Evolutionary conservation across 306 rosid species (phyloP), one percentile per base, ranked within the genome.

Genomic region (Castanea sativa): DNA sequence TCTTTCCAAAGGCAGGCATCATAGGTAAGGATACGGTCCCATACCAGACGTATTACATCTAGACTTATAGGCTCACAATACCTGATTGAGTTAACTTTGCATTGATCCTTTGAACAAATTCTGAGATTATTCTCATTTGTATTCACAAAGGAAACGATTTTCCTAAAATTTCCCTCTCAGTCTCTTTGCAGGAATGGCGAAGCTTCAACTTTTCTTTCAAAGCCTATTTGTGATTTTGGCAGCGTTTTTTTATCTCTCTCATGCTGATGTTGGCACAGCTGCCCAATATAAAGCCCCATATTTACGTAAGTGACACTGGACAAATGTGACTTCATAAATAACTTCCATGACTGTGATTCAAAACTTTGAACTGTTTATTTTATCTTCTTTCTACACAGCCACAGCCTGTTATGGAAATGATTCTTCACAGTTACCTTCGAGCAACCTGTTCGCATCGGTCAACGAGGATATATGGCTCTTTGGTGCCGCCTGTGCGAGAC

Each of bases 401-500:
- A 89, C 95, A 0, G 83, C 87, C 1, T 92, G 97, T 71, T 82
- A 23, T 7, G 95, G 90, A 0, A 71, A 77, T 23, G 92, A 82
- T 1, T 57, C 83, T 4, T 77, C 85, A 0, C 71, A 85, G 75
- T 90, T 90, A 7, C 97, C 95, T 2, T 56, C 93, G 0, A 85
- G 55, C 87, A 87, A 86, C 82, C 27, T 92, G 86, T 92, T 94
- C 6, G 97, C 79, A 15, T 57, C 97, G 1, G 98, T 92, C 0
- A 94, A 97, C 2, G 98, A 90, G 20, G 97, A 92, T 3, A 83
- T 90, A 70, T 92, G 97, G 97, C 93, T 92, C 82, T 92, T 90
- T 38, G 98, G 98, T 1, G 97, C 98, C 0, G 91, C 97, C 0
- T 92, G 98, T 27, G 97, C 94, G 32, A 89, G 94, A 69, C 76